Percentiles rank a stretch among this genome's conserved stretches.
These are phyloP conservation scores for Martiniozyma abietophila DNA, from an alignment of 805 yeast genomes.

Conservation along the genomic window DNA sequence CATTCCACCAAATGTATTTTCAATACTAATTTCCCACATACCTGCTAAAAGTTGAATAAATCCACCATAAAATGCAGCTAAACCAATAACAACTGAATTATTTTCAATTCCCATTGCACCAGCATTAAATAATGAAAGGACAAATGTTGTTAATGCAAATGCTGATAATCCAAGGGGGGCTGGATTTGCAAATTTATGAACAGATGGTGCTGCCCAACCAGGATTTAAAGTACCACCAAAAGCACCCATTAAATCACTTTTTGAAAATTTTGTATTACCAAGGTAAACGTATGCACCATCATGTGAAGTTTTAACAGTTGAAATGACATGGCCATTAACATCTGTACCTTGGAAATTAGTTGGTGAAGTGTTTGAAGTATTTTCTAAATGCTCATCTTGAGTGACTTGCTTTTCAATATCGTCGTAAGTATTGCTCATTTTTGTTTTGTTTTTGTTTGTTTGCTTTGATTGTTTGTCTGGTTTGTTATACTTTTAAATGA, in stretches of 20 bases:
- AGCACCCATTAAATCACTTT: slow-evolving; percentile 49
- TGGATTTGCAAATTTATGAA: slow-evolving; percentile 59
- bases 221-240: slow-evolving; percentile 82
- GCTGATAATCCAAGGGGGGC: slow-evolving; percentile 68
- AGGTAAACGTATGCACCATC: slow-evolving; percentile 60
- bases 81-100: slow-evolving; percentile 52
- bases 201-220: slow-evolving; percentile 50
- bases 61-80: slow-evolving; percentile 66
- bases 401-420: slow-evolving; percentile 17
- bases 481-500: no score
- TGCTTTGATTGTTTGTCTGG: no score
- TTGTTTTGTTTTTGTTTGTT: no score
- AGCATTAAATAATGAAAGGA: slow-evolving; percentile 50
- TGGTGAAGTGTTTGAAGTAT: slow-evolving; percentile 13
- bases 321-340: slow-evolving; percentile 8
- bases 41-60: slow-evolving; percentile 63
- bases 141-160: slow-evolving; percentile 60
- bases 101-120: slow-evolving; percentile 59
- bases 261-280: slow-evolving; percentile 63
- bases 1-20: slow-evolving; percentile 68
- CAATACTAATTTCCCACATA: slow-evolving; percentile 62
- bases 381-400: slow-evolving; percentile 14
- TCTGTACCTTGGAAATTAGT: no score
- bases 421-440: no score
- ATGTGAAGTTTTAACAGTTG: slow-evolving; percentile 34